Percentiles rank a stretch among this genome's conserved stretches.
Evolutionary conservation across 2,329 filamentous ascomycete species (phyloP).

Genomic region (Aspergillus caelatus): DNA sequence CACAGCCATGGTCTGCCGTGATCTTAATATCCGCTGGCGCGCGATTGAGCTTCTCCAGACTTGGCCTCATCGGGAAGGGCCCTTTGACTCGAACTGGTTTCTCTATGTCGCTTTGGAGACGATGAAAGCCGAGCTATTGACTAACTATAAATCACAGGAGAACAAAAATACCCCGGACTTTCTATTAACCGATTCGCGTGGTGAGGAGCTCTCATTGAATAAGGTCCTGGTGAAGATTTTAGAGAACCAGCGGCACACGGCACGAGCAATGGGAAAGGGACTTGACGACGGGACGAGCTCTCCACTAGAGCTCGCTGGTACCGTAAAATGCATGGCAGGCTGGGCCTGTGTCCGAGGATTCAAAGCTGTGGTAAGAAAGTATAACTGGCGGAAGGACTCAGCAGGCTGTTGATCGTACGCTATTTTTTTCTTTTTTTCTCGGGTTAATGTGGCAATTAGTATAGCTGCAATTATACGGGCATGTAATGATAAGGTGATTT

Average conservation of each 20-base stretch:
- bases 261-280: background rate
- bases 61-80: background rate
- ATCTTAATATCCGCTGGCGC: background rate
- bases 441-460: no score
- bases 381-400: background rate
- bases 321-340: background rate
- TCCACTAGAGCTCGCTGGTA: background rate
- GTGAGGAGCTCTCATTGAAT: background rate
- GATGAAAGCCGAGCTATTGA: background rate
- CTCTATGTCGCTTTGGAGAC: background rate
- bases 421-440: no score
- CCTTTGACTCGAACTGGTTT: background rate
- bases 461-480: no score
- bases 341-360: background rate
- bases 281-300: background rate
- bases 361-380: background rate
- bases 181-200: background rate
- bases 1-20: background rate
- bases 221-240: background rate
- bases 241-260: background rate
- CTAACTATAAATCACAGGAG: background rate
- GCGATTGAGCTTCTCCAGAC: background rate
- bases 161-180: background rate
- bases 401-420: no score
- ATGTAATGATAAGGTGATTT: no score